Percentiles rank a stretch among this genome's conserved stretches.
Conservation (phyloP, 2,329 filamentous ascomycete genomes). For the Orbilia brochopaga region DNA sequence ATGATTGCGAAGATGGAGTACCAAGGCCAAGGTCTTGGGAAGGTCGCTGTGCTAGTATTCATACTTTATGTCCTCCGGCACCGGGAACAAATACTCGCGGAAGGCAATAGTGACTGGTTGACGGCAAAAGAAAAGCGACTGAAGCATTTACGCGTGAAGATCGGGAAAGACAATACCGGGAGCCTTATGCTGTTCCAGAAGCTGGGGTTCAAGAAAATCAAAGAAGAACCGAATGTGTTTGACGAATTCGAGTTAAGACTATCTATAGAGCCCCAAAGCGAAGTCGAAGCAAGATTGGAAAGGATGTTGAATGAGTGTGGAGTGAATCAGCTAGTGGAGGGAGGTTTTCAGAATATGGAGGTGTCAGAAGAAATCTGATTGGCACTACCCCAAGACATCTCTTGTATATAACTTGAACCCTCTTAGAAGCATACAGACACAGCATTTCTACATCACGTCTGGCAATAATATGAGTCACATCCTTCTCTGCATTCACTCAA, state of each 20-base stretch:
- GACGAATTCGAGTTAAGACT: constrained; percentile 68
- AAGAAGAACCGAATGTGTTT: constrained; percentile 68
- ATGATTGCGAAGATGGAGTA: constrained; percentile 74
- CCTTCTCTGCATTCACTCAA: constrained; percentile 36
- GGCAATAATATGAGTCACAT: constrained; percentile 12
- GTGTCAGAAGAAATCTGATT: background rate
- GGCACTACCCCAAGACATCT: background rate
- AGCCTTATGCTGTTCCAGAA: constrained; percentile 69
- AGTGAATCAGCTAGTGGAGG: constrained; percentile 31
- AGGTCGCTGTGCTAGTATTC: constrained; percentile 70
- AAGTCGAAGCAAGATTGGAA: constrained; percentile 4
- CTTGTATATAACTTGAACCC: background rate
- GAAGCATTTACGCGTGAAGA: constrained; percentile 67
- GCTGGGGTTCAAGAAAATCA: constrained; percentile 64
- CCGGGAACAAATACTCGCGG: constrained; percentile 50
- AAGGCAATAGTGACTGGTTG: constrained; percentile 26
- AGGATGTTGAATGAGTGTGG: constrained; percentile 3
- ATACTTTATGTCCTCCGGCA: constrained; percentile 67
- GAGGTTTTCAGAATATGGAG: constrained; percentile 55
- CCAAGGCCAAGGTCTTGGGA: constrained; percentile 70
- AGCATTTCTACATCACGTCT: background rate
- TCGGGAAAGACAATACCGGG: constrained; percentile 64
- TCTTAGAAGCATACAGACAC: background rate
- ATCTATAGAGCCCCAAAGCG: constrained; percentile 3
- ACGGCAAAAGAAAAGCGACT: constrained; percentile 7